Evolutionary conservation across 129 eudicot genomes (phyloP).

Genomic region (Arctium minus): DNA sequence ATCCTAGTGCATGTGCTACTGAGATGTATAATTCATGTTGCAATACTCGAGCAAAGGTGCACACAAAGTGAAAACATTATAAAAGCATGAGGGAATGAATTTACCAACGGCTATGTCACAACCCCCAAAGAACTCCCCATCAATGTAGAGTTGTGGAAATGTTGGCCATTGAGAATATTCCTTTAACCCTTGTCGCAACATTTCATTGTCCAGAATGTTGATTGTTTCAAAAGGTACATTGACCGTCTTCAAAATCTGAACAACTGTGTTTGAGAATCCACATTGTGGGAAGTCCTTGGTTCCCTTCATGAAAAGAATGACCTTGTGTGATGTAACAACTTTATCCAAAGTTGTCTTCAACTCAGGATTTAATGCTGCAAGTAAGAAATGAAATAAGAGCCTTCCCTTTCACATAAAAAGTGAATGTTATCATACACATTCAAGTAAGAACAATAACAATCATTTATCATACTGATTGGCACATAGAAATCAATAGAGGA

Average conservation of each 20-base stretch:
- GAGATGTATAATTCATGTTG: background rate
- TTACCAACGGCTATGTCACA: slow-evolving; percentile 91
- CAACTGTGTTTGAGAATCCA: slow-evolving; percentile 90
- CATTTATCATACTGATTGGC: background rate
- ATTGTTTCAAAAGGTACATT: slow-evolving; percentile 86
- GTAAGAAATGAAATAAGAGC: background rate
- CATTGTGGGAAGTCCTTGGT: slow-evolving; percentile 96
- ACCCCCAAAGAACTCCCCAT: slow-evolving; percentile 97
- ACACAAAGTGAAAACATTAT: background rate
- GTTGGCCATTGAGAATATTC: slow-evolving; percentile 99
- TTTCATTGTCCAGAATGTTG: slow-evolving; percentile 76
- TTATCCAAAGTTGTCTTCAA: slow-evolving; percentile 77
- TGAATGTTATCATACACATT: background rate
- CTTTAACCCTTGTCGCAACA: slow-evolving; percentile 80
- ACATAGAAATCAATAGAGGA: background rate
- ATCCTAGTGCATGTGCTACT: background rate
- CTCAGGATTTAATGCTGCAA: slow-evolving; percentile 78
- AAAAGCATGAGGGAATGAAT: background rate
- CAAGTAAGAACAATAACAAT: background rate
- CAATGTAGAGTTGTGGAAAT: slow-evolving; percentile 91
- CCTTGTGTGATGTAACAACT: slow-evolving; percentile 87
- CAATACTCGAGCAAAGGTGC: background rate
- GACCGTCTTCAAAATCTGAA: slow-evolving; percentile 65
- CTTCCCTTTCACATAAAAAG: background rate
- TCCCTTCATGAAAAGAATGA: slow-evolving; percentile 92